These are phyloP conservation scores for Saccharomyces hybrid DNA, from an alignment of 1,139 yeast genomes.

Conservation along the genomic window DNA sequence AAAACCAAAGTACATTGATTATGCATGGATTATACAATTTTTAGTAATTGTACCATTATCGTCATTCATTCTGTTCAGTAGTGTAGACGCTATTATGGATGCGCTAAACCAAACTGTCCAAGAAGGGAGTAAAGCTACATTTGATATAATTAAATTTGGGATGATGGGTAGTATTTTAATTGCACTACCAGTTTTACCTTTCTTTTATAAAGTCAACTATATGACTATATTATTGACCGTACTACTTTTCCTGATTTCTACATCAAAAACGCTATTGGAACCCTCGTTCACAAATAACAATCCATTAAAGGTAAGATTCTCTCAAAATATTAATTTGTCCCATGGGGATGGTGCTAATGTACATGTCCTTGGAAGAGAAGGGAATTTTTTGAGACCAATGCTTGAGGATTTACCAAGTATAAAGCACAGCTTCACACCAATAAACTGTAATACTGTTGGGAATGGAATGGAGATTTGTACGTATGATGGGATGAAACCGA, in stretches of 20 bases:
- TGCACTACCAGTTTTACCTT: constrained; percentile 58
- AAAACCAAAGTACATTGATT: constrained; percentile 28
- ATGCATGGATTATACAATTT: constrained; percentile 78
- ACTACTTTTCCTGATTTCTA: constrained; percentile 34
- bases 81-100: constrained; percentile 47
- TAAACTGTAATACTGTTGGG: constrained; percentile 33
- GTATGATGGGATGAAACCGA: constrained; percentile 49
- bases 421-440: constrained; percentile 31
- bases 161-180: constrained; percentile 36
- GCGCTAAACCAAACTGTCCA: constrained; percentile 65
- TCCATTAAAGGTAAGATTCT: constrained; percentile 65
- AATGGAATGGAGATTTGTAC: constrained; percentile 49
- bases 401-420: constrained; percentile 58
- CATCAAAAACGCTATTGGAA: constrained; percentile 34
- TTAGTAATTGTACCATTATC: constrained; percentile 60
- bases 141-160: constrained; percentile 42
- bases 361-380: constrained; percentile 46
- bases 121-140: constrained; percentile 46
- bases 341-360: constrained; percentile 34
- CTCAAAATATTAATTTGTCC: constrained; percentile 48
- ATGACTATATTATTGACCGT: constrained; percentile 39
- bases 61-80: constrained; percentile 39
- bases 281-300: constrained; percentile 49
- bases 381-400: constrained; percentile 35
- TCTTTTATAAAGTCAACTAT: constrained; percentile 59